phyloP scores from a whole-genome alignment of 2,329 filamentous ascomycete species.

The Colletotrichum lupini region DNA sequence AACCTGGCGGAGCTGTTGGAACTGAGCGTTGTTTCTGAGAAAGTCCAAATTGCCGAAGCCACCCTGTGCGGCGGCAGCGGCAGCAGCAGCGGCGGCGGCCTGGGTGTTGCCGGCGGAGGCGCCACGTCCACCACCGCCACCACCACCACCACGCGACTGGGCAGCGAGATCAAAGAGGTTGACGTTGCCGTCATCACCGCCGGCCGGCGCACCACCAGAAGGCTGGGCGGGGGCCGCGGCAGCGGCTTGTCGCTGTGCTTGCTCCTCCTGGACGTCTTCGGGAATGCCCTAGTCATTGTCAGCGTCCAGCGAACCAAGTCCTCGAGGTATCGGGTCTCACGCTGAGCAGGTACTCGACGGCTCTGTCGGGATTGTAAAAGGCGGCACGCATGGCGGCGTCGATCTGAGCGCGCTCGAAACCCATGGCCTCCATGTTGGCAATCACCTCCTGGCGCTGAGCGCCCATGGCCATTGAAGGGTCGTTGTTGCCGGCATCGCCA shows the following conservation, averaged over 20 bases:
- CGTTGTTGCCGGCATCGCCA: constrained; percentile 65
- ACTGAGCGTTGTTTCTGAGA: constrained; percentile 93
- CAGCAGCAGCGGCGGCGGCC: constrained; percentile 56
- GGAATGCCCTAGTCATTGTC: constrained; percentile 79
- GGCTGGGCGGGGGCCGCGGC: constrained; percentile 55
- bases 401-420: constrained; percentile 88
- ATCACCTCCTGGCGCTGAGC: constrained; percentile 84
- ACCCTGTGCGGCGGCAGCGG: constrained; percentile 61
- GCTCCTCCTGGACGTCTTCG: constrained; percentile 80
- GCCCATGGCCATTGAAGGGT: constrained; percentile 86
- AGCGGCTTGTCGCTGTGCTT: constrained; percentile 61
- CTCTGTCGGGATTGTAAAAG: constrained; percentile 96
- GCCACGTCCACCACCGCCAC: constrained; percentile 53
- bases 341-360: constrained; percentile 93
- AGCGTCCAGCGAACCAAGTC: neutral
- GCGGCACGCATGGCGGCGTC: constrained; percentile 95
- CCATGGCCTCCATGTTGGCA: constrained; percentile 96
- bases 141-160: constrained; percentile 64
- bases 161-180: constrained; percentile 96
- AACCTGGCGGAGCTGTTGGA: constrained; percentile 96
- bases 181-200: constrained; percentile 71
- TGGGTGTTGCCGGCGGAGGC: constrained; percentile 51
- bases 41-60: constrained; percentile 88
- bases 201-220: constrained; percentile 50
- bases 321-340: constrained; percentile 60